Evolutionary conservation across 108 stramenopile species (phyloP).

Genomic region (Stephanodiscus minutulus): DNA sequence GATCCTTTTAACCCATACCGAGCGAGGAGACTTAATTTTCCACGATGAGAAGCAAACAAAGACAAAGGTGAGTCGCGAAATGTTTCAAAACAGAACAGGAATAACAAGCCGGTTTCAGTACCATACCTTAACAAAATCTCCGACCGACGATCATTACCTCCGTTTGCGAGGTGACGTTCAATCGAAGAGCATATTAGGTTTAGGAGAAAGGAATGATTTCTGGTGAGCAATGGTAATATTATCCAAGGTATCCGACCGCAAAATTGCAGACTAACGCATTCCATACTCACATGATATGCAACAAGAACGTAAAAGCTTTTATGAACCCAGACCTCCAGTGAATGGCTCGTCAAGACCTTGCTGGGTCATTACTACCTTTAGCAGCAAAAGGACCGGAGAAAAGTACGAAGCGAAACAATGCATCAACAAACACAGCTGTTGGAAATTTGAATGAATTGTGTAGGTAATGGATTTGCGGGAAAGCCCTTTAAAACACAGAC

Average conservation of each 20-base stretch:
- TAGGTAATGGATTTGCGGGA: no score
- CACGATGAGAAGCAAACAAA: constrained; percentile 16
- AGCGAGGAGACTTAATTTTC: constrained; percentile 43
- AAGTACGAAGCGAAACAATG: constrained; percentile 47
- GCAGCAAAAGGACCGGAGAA: constrained; percentile 65
- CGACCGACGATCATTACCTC: constrained; percentile 43
- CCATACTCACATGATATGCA: constrained; percentile 70
- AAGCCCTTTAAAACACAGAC: no score
- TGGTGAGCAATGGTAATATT: neutral
- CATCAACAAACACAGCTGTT: no score
- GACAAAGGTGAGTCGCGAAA: constrained; percentile 4
- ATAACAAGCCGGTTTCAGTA: neutral
- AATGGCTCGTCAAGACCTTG: constrained; percentile 90
- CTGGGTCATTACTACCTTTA: constrained; percentile 81
- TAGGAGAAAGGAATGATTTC: neutral
- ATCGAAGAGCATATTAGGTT: constrained; percentile 16
- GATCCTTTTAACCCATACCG: constrained; percentile 54
- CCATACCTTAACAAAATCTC: constrained; percentile 47
- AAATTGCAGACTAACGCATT: no score
- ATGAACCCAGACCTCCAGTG: constrained; percentile 91
- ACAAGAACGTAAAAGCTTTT: constrained; percentile 88
- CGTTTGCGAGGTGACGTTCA: constrained; percentile 41
- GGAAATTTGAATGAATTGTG: no score
- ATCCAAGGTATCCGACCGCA: neutral
- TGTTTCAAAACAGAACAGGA: neutral